Evolutionary conservation across 2,329 filamentous ascomycete genomes (phyloP), one percentile per base, ranked within the genome.

Genomic region (Cercospora sesami): DNA sequence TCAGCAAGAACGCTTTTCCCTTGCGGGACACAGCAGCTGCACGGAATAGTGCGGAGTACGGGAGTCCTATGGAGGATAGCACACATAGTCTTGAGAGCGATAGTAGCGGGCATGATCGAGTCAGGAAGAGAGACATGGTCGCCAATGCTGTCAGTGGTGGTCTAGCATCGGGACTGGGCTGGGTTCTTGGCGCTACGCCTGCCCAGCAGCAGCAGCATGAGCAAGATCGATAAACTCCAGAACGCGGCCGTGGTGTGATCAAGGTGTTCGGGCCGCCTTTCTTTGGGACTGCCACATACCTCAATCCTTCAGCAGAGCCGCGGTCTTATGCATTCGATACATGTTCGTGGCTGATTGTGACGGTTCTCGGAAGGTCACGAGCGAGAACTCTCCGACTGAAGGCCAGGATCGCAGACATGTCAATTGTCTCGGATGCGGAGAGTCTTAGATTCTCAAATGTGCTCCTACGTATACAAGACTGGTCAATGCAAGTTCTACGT

Each of bases 81-180:
- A 64, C 67, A 10, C 74, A 65, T 26, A 75, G 75, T 71, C 61
- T 74, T 30, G 71, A 65, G 66, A 72, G 64, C 48, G 71, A 74
- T 9, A 65, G 72, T 31, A 68, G 75, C 68, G 33, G 74, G 67
- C 3, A 80, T 31, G 78, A 83, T 67, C 80, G 83, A 66, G 83
- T 86, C 42, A 85, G 91, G 73, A 94, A 90, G 82, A 85, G 92
- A 73, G 92, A 94, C 77, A 89, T 89, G 79, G 86, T 90, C 59
- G 87, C 87, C 67, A 89, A 84, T 78, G 87, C 87, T 77, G 87
- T 89, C 5, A 88, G 86, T 12, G 87, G 86, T 2, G 86, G 86
- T 6, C 76, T 90, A 74, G 86, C 86, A 7, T 87, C 83, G 75
- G 88, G 88, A 9, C 80, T 90, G 73, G 88, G 88, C 8, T 90